Evolutionary conservation across 2,329 filamentous ascomycete species (phyloP).

Genomic region (Aspergillus latus): DNA sequence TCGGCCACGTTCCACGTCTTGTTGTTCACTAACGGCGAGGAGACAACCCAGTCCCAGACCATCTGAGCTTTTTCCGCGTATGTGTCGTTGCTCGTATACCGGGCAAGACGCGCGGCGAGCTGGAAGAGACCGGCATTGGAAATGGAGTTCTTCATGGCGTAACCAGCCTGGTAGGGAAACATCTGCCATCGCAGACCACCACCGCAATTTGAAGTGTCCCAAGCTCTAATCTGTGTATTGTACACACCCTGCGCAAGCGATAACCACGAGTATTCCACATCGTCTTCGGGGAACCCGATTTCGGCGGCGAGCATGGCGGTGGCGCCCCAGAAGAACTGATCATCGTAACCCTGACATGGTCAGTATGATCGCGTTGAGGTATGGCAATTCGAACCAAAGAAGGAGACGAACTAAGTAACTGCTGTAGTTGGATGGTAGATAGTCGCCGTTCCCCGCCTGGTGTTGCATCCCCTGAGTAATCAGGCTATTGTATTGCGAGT

Average conservation of each 20-base stretch:
- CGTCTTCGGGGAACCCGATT: constrained; percentile 36
- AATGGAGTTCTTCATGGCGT: constrained; percentile 37
- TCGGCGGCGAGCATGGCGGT: constrained; percentile 59
- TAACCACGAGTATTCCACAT: constrained; percentile 70
- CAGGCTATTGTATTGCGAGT: constrained; percentile 41
- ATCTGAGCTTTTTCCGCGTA: constrained; percentile 65
- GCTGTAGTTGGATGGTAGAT: constrained; percentile 43
- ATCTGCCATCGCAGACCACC: constrained; percentile 62
- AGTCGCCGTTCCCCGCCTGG: constrained; percentile 42
- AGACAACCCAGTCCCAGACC: constrained; percentile 59
- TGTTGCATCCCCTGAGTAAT: constrained; percentile 38
- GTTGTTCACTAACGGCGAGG: constrained; percentile 51
- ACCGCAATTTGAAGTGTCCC: constrained; percentile 65
- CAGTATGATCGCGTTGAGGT: neutral
- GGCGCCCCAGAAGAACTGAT: constrained; percentile 60
- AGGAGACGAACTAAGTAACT: constrained; percentile 12
- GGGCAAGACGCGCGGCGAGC: constrained; percentile 32
- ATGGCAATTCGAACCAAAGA: too few relatives aligned
- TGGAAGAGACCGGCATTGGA: constrained; percentile 37
- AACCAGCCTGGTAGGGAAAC: constrained; percentile 34
- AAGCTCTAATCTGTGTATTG: constrained; percentile 71
- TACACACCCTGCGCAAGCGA: constrained; percentile 76
- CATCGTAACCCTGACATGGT: constrained; percentile 54
- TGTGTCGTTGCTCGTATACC: constrained; percentile 32
- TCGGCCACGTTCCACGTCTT: constrained; percentile 55